Conservation (phyloP, 305 asterid species). For the Coffea humblotiana region DNA sequence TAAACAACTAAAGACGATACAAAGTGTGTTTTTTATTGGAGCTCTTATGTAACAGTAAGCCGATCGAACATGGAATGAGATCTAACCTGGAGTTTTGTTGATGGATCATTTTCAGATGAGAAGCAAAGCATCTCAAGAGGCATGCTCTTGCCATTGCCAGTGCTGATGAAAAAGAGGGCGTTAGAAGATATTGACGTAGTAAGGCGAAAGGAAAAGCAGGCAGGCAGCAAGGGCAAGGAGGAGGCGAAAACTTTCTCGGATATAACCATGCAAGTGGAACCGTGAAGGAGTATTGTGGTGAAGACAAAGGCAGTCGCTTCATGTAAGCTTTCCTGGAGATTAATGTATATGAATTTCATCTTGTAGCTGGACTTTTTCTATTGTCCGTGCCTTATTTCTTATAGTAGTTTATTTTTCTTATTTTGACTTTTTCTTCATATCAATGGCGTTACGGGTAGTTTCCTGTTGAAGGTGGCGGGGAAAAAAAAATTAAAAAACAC, state of each 20-base stretch:
- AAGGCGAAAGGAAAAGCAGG: background rate
- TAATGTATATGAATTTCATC: background rate
- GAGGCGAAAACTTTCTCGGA: conserved; percentile 2
- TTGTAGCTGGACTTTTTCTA: background rate
- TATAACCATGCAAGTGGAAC: background rate
- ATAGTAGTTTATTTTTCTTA: too few species aligned
- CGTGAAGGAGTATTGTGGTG: background rate
- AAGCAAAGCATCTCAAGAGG: conserved; percentile 16
- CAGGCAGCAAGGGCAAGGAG: background rate
- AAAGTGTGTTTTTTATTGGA: background rate
- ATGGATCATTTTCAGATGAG: conserved; percentile 9
- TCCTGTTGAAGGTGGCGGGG: too few species aligned
- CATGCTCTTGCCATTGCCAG: background rate
- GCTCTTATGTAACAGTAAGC: background rate
- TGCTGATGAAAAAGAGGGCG: background rate
- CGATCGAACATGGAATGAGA: background rate
- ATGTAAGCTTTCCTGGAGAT: background rate
- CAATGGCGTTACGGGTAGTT: too few species aligned
- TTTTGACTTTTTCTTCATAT: too few species aligned
- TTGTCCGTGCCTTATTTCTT: too few species aligned
- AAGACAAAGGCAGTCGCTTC: background rate
- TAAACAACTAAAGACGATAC: background rate
- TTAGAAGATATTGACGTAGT: background rate
- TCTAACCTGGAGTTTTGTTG: conserved; percentile 13
- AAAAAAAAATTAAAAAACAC: too few species aligned